phyloP scores from a whole-genome alignment of 176 grass and related monocot genomes.

The Pontederia paniculata region DNA sequence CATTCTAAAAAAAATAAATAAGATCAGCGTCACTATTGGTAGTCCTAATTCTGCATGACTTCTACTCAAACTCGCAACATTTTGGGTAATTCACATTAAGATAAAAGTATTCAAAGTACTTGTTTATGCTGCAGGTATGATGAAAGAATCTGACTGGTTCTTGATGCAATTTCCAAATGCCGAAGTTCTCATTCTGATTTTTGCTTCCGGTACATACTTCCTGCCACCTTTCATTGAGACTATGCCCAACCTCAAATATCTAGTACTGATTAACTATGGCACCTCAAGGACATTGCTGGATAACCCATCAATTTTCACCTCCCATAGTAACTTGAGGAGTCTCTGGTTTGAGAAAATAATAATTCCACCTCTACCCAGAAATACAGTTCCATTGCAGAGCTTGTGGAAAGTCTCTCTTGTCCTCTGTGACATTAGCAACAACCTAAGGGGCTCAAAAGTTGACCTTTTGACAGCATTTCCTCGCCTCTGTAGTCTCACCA shows the following conservation, averaged over 20 bases:
- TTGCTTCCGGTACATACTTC: constrained; percentile 49
- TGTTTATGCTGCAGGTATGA: constrained; percentile 43
- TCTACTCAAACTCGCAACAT: too few relatives aligned
- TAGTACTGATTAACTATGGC: constrained; percentile 78
- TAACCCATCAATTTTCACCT: constrained; percentile 47
- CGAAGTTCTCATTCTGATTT: constrained; percentile 88
- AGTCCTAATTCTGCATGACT: too few relatives aligned
- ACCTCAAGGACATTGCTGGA: constrained; percentile 36
- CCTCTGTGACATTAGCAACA: constrained; percentile 52
- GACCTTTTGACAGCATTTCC: constrained; percentile 68
- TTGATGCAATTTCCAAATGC: constrained; percentile 80
- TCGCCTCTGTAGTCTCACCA: constrained; percentile 50
- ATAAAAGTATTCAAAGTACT: too few relatives aligned
- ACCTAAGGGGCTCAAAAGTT: constrained; percentile 57
- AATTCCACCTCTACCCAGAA: constrained; percentile 61
- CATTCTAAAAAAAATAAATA: too few relatives aligned
- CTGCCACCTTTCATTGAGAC: constrained; percentile 58
- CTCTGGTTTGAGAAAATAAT: constrained; percentile 86
- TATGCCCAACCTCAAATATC: constrained; percentile 80
- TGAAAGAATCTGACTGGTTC: constrained; percentile 85
- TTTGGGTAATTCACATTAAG: too few relatives aligned
- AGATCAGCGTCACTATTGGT: too few relatives aligned
- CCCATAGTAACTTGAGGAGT: constrained; percentile 45
- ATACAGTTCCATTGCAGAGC: constrained; percentile 66
- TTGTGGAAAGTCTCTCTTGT: constrained; percentile 67